Evolutionary conservation across 1,284 basidiomycete species (phyloP).

Genomic region (Boletus austroedulis): DNA sequence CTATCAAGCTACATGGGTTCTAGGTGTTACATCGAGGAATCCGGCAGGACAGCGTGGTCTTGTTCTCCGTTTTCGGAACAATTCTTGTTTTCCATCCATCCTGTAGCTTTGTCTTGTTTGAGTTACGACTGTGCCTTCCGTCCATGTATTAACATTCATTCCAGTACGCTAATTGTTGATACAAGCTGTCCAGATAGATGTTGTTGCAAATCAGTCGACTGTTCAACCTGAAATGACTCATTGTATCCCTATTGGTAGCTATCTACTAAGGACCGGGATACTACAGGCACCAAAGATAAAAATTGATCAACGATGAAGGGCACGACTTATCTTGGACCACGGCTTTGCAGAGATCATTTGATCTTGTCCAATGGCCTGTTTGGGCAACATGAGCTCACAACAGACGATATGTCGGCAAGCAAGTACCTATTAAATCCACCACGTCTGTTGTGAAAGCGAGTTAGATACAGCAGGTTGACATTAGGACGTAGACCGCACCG

Average conservation of each 20-base stretch:
- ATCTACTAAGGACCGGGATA: not conserved
- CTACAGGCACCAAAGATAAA: conserved; percentile 12
- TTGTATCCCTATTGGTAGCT: not conserved
- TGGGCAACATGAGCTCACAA: conserved; percentile 13
- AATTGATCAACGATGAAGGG: conserved; percentile 2
- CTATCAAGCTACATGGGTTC: conserved; percentile 88
- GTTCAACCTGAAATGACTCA: conserved; percentile 9
- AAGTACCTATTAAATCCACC: conserved; percentile 89
- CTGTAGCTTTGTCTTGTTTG: conserved; percentile 22
- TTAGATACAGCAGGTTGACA: conserved; percentile 8
- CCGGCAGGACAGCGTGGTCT: conserved; percentile 7
- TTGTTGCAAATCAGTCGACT: conserved; percentile 12
- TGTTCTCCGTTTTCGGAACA: conserved; percentile 6
- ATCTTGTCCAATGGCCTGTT: conserved; percentile 68
- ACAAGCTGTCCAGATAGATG: conserved; percentile 26
- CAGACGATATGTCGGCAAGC: conserved; percentile 2
- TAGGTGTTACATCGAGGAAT: conserved; percentile 33
- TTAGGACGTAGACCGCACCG: conserved; percentile 44
- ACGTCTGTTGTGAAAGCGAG: conserved; percentile 46
- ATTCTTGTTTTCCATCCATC: conserved; percentile 13
- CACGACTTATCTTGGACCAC: conserved; percentile 24
- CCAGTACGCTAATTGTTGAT: conserved; percentile 25
- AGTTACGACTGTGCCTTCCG: conserved; percentile 14
- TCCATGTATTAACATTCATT: conserved; percentile 33
- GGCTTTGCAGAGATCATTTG: conserved; percentile 41